Conservation (phyloP, 1,284 basidiomycete genomes). For the Moniliophthora roreri region DNA sequence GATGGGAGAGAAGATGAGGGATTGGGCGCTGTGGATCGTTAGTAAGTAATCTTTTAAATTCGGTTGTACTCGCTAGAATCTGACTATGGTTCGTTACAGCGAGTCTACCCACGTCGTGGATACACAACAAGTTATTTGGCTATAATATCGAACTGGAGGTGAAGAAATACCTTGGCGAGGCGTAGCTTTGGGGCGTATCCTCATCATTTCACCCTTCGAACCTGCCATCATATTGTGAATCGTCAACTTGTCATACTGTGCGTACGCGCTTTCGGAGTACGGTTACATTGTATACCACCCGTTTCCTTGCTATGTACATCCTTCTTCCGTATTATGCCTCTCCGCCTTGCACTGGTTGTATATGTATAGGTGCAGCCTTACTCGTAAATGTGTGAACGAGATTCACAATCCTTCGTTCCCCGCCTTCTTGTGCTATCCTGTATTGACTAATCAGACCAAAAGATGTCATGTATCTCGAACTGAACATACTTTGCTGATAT, state of each 20-base stretch:
- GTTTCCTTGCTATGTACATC: no score
- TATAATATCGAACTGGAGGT: constrained; percentile 1
- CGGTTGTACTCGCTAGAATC: no score
- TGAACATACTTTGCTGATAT: constrained; percentile 44
- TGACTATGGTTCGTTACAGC: neutral
- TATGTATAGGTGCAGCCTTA: constrained; percentile 35
- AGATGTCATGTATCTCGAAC: constrained; percentile 31
- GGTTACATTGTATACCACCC: no score
- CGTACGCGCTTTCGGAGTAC: no score
- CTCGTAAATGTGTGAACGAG: constrained; percentile 36
- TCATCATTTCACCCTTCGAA: no score
- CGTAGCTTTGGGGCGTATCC: no score
- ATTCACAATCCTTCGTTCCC: constrained; percentile 33
- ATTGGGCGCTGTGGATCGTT: constrained; percentile 30
- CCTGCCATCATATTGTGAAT: no score
- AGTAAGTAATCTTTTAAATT: constrained; percentile 23
- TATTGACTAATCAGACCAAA: constrained; percentile 12
- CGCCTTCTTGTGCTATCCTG: constrained; percentile 18
- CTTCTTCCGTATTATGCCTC: no score
- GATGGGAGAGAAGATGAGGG: constrained; percentile 29
- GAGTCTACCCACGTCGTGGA: neutral
- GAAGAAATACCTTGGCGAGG: neutral
- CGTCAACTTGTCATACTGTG: no score
- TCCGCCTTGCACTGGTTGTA: constrained; percentile 13
- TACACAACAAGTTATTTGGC: neutral